Evolutionary conservation across 345 rosid species (phyloP).

Genomic region (Lenwebbia sp.): DNA sequence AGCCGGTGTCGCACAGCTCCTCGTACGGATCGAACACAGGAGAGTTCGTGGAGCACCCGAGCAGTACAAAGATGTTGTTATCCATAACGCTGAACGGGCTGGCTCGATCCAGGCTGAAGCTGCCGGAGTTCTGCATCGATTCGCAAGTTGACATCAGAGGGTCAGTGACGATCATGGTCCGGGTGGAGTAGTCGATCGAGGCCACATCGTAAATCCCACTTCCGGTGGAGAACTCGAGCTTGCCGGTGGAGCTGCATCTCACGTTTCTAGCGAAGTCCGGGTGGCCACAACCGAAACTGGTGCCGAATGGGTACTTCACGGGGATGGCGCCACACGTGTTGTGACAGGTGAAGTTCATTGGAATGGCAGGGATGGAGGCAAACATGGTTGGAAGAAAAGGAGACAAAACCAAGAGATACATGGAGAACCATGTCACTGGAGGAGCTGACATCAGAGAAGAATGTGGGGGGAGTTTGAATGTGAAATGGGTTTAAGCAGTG

Average conservation of each 20-base stretch:
- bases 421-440: constrained; percentile 6
- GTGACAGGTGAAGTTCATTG: constrained; percentile 39
- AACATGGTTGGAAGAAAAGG: constrained; percentile 15
- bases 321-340: constrained; percentile 35
- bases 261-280: constrained; percentile 40
- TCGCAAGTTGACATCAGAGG: constrained; percentile 61
- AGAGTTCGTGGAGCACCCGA: constrained; percentile 57
- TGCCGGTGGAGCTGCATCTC: constrained; percentile 29
- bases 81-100: constrained; percentile 43
- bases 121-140: constrained; percentile 58
- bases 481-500: background rate
- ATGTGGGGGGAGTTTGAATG: background rate
- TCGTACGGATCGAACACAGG: constrained; percentile 45
- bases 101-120: constrained; percentile 41
- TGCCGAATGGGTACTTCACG: constrained; percentile 21
- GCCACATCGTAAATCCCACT: constrained; percentile 35
- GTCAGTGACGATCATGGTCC: constrained; percentile 25
- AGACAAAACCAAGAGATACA: constrained; percentile 4
- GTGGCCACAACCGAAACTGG: constrained; percentile 41
- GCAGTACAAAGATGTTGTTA: constrained; percentile 41
- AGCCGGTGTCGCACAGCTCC: constrained; percentile 43
- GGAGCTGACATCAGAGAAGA: constrained; percentile 23
- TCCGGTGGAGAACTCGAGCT: constrained; percentile 43
- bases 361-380: constrained; percentile 24
- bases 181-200: constrained; percentile 39